A percentile compares a stretch with the other conserved stretches of the same genome.
Evolutionary conservation across 2,329 filamentous ascomycete species (phyloP).

Genomic region (Colletotrichum plurivorum): DNA sequence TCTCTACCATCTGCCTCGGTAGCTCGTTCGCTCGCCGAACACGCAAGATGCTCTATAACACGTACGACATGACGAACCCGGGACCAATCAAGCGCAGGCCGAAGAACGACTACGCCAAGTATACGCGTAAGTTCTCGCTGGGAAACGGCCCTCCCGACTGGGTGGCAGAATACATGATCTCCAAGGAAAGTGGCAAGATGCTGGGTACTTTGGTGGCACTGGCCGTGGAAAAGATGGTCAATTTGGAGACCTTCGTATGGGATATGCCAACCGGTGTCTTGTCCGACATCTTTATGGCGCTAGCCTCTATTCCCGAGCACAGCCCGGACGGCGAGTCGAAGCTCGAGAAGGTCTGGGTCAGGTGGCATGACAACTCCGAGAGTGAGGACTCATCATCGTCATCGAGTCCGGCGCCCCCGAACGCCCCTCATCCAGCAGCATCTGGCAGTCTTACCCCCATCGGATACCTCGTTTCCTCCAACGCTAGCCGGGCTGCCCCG

Average conservation of each 20-base stretch:
- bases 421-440: conserved; percentile 43
- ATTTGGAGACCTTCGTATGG: conserved; percentile 87
- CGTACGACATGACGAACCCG: conserved; percentile 32
- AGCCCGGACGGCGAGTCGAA: conserved; percentile 72
- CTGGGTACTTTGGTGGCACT: conserved; percentile 85
- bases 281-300: conserved; percentile 84
- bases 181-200: conserved; percentile 89
- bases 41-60: conserved; percentile 50
- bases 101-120: conserved; percentile 81
- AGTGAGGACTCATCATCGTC: conserved; percentile 52
- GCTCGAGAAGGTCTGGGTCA: conserved; percentile 82
- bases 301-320: conserved; percentile 78
- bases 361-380: conserved; percentile 84
- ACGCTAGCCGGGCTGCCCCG: conserved; percentile 48
- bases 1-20: conserved; percentile 84
- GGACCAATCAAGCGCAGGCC: conserved; percentile 36
- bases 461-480: conserved; percentile 54
- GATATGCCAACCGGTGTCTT: conserved; percentile 91
- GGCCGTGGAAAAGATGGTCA: conserved; percentile 85
- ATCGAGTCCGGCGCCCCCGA: conserved; percentile 45
- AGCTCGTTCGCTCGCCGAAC: conserved; percentile 59
- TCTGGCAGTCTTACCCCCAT: conserved; percentile 58
- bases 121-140: conserved; percentile 85
- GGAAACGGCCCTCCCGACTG: conserved; percentile 85
- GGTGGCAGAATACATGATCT: conserved; percentile 86